Percentiles rank a stretch among this genome's conserved stretches.
Evolutionary conservation across 192 early-diverging fungal genomes (phyloP).

Genomic region (Podila minutissima): DNA sequence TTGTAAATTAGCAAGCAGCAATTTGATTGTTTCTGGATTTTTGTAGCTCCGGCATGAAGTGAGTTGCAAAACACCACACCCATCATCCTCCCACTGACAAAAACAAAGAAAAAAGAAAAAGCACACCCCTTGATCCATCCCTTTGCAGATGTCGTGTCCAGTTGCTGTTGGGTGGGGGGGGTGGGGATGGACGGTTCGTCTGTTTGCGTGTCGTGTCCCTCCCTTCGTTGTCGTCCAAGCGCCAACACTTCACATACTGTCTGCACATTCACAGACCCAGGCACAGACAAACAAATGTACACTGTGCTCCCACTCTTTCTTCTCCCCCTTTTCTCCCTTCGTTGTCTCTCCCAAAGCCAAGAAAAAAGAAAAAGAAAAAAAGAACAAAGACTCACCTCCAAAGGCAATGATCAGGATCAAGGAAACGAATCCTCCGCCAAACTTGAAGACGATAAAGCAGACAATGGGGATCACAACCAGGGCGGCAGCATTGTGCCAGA

Average conservation of each 20-base stretch:
- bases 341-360: background rate
- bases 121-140: too few relatives aligned
- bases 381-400: conserved; percentile 16
- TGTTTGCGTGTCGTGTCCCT: too few relatives aligned
- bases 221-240: too few relatives aligned
- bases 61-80: too few relatives aligned
- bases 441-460: conserved; percentile 33
- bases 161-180: too few relatives aligned
- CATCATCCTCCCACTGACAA: too few relatives aligned
- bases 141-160: too few relatives aligned
- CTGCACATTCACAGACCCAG: too few relatives aligned
- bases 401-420: conserved; percentile 46
- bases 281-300: too few relatives aligned
- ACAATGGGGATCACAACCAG: conserved; percentile 33
- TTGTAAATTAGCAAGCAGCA: conserved; percentile 9
- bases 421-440: conserved; percentile 45
- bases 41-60: background rate
- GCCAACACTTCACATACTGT: too few relatives aligned
- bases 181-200: too few relatives aligned
- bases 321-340: conserved; percentile 2
- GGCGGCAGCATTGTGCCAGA: conserved; percentile 46
- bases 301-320: background rate
- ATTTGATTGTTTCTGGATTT: background rate
- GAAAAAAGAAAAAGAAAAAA: background rate
- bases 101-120: too few relatives aligned